Conservation (phyloP, 2,329 filamentous ascomycete genomes). For the Xylariaceae sp. region DNA sequence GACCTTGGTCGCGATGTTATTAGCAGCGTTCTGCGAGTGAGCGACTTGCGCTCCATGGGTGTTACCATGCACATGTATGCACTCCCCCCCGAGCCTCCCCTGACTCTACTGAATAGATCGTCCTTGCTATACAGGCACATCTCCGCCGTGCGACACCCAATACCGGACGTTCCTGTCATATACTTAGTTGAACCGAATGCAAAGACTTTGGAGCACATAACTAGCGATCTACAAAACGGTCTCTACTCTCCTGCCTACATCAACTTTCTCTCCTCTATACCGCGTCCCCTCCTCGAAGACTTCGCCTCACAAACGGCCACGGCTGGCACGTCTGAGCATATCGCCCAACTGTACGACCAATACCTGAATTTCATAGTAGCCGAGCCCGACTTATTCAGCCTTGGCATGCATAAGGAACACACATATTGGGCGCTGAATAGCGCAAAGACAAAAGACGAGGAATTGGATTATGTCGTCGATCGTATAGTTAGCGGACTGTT, state of each 20-base stretch:
- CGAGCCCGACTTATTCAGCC: constrained; percentile 92
- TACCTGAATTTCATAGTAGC: constrained; percentile 97
- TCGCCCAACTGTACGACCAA: constrained; percentile 93
- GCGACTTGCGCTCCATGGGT: constrained; percentile 90
- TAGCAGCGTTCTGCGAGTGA: constrained; percentile 92
- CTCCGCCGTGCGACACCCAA: constrained; percentile 79
- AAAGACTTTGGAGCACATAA: constrained; percentile 81
- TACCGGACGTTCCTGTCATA: constrained; percentile 94
- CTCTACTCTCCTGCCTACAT: constrained; percentile 94
- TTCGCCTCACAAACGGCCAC: constrained; percentile 88
- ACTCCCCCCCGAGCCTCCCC: background rate
- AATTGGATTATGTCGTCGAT: constrained; percentile 86
- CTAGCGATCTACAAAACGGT: constrained; percentile 81
- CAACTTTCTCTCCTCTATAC: constrained; percentile 95
- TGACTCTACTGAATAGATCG: constrained; percentile 32
- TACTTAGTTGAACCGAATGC: constrained; percentile 92
- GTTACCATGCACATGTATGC: constrained; percentile 91
- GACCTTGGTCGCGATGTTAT: constrained; percentile 91
- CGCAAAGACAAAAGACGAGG: constrained; percentile 85
- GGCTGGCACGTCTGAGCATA: constrained; percentile 83
- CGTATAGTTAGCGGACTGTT: constrained; percentile 95
- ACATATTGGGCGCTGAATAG: constrained; percentile 98
- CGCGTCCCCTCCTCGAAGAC: constrained; percentile 88
- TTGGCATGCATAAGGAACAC: constrained; percentile 88
- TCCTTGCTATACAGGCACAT: constrained; percentile 66